phyloP scores from a whole-genome alignment of 306 rosid species.

The Lotus japonicus region DNA sequence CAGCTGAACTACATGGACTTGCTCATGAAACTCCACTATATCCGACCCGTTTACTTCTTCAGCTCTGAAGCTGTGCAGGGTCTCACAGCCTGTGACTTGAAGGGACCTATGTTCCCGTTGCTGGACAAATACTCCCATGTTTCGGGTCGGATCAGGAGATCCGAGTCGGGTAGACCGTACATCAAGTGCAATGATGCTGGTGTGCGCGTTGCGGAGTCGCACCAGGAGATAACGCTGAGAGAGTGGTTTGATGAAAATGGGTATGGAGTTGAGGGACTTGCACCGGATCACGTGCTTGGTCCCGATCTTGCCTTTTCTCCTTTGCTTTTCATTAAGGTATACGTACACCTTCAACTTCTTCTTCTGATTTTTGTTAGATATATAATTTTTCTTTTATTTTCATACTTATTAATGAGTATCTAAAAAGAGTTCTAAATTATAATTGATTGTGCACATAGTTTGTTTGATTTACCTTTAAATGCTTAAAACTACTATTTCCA shows the following conservation, averaged over 20 bases:
- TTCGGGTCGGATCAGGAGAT: constrained; percentile 52
- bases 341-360: constrained; percentile 8
- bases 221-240: constrained; percentile 27
- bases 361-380: no score
- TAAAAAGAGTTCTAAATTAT: no score
- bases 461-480: no score
- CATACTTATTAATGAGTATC: no score
- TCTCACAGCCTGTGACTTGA: constrained; percentile 36
- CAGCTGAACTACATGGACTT: constrained; percentile 51
- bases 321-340: constrained; percentile 56
- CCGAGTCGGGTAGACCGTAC: constrained; percentile 37
- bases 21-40: constrained; percentile 57
- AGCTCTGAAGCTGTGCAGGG: constrained; percentile 33
- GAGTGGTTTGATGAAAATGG: constrained; percentile 38
- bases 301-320: constrained; percentile 70
- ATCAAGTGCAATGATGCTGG: constrained; percentile 73
- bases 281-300: constrained; percentile 43
- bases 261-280: constrained; percentile 17
- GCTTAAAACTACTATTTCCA: no score
- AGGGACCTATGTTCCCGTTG: constrained; percentile 45
- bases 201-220: constrained; percentile 53
- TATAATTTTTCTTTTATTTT: no score
- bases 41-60: constrained; percentile 55
- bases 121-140: constrained; percentile 34
- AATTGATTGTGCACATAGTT: no score